These are phyloP conservation scores for Phytophthora sp. DNA, from an alignment of 352 stramenopile genomes.

Conservation along the genomic window DNA sequence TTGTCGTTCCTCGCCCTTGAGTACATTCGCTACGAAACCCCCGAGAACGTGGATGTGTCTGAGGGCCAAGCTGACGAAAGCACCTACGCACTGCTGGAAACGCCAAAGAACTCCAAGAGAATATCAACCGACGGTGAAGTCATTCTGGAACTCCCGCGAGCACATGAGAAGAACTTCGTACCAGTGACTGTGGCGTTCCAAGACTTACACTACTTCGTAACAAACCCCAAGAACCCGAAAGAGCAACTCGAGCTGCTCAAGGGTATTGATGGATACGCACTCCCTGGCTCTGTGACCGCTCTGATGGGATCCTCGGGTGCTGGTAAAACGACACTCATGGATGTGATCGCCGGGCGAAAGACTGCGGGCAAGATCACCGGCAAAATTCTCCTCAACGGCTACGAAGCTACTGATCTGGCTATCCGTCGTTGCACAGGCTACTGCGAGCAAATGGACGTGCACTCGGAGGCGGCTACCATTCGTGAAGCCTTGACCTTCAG, in stretches of 20 bases:
- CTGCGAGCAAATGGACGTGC: constrained; percentile 8
- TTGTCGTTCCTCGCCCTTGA: constrained; percentile 23
- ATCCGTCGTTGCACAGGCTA: constrained; percentile 18
- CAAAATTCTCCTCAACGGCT: constrained; percentile 23
- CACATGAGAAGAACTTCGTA: constrained; percentile 20
- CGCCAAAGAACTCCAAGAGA: constrained; percentile 11
- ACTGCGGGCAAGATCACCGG: constrained; percentile 20
- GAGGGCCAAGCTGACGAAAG: constrained; percentile 2
- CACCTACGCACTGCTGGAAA: constrained; percentile 21
- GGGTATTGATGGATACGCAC: constrained; percentile 24
- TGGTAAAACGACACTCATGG: constrained; percentile 29
- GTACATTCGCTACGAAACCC: constrained; percentile 28
- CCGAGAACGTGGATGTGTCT: constrained; percentile 23
- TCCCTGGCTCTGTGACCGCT: constrained; percentile 13
- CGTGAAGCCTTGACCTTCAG: constrained; percentile 18
- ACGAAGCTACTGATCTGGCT: constrained; percentile 8
- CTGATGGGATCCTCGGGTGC: constrained; percentile 23
- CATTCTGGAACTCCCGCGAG: not conserved
- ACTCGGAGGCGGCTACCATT: constrained; percentile 8
- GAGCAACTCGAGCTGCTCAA: constrained; percentile 22
- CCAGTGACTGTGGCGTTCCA: constrained; percentile 28
- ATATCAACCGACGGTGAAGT: constrained; percentile 35
- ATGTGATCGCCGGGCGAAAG: constrained; percentile 29
- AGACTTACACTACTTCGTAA: constrained; percentile 31
- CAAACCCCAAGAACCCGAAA: constrained; percentile 14